These are phyloP conservation scores for Ocimum tenuiflorum DNA, from an alignment of 257 asterid genomes.

Conservation along the genomic window DNA sequence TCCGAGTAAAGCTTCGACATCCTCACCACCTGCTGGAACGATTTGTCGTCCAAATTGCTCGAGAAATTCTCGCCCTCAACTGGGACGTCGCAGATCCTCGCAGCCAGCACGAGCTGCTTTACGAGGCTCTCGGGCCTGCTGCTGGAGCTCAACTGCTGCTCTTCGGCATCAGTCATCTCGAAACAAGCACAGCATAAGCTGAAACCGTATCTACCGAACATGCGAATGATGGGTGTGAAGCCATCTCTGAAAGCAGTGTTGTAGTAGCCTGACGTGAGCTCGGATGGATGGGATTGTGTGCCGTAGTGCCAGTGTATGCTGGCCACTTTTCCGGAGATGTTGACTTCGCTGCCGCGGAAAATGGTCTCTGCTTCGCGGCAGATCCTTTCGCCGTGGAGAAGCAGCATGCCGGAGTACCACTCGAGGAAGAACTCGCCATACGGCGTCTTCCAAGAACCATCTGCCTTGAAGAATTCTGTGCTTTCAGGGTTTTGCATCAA, in stretches of 20 bases:
- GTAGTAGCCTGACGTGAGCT: conserved; percentile 61
- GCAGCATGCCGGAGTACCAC: conserved; percentile 70
- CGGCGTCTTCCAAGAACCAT: conserved; percentile 60
- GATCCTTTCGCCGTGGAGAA: conserved; percentile 66
- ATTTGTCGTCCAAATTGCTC: conserved; percentile 43
- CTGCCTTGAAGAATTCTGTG: conserved; percentile 39
- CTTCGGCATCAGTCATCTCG: conserved; percentile 50
- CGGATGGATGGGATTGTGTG: conserved; percentile 56
- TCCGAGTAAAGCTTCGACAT: conserved; percentile 50
- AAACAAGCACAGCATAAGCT: conserved; percentile 53
- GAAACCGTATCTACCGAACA: conserved; percentile 57
- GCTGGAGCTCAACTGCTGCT: conserved; percentile 34
- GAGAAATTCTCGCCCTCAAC: conserved; percentile 56
- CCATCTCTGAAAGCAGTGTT: conserved; percentile 56
- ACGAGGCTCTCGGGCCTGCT: conserved; percentile 60
- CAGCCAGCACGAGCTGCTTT: conserved; percentile 46
- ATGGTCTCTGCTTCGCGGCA: conserved; percentile 60
- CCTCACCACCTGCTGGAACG: conserved; percentile 51
- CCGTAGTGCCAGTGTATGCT: conserved; percentile 54
- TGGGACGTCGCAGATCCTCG: conserved; percentile 45
- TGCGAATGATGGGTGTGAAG: conserved; percentile 40
- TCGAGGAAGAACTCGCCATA: conserved; percentile 64
- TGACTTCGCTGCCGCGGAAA: conserved; percentile 49
- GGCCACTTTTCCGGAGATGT: conserved; percentile 54
- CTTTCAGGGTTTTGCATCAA: conserved; percentile 48